A percentile compares a stretch with the other conserved stretches of the same genome.
Conservation (phyloP, 2,329 filamentous ascomycete genomes). For the Stemphylium beticola region DNA sequence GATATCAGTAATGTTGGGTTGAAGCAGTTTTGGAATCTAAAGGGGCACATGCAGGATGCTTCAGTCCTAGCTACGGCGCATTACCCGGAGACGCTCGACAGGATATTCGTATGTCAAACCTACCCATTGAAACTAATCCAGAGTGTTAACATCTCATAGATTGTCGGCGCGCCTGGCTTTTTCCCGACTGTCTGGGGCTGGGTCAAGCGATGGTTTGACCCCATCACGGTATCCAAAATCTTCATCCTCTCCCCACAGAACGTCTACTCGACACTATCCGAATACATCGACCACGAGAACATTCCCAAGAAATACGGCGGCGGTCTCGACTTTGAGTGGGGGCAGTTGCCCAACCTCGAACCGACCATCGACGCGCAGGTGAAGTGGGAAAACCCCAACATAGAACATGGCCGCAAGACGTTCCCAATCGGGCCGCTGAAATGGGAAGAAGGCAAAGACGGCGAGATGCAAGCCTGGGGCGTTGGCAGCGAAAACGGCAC, state of each 20-base stretch:
- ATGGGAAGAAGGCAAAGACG: constrained; percentile 52
- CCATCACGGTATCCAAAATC: constrained; percentile 88
- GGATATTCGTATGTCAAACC: constrained; percentile 67
- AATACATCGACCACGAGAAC: constrained; percentile 81
- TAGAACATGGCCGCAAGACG: constrained; percentile 47
- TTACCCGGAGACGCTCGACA: constrained; percentile 91
- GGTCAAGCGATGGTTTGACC: constrained; percentile 92
- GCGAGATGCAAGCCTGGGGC: constrained; percentile 54
- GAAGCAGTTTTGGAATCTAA: constrained; percentile 95
- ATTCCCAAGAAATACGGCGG: constrained; percentile 93
- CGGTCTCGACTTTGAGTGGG: constrained; percentile 81
- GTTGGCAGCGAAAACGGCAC: constrained; percentile 54
- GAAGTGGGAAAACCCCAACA: constrained; percentile 48
- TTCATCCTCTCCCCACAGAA: constrained; percentile 81
- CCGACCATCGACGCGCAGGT: constrained; percentile 51
- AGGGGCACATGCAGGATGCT: constrained; percentile 91
- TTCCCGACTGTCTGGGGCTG: constrained; percentile 94
- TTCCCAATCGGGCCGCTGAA: constrained; percentile 56
- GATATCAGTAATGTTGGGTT: constrained; percentile 87
- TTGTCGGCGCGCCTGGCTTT: constrained; percentile 88
- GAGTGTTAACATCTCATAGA: constrained; percentile 50
- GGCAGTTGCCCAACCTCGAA: constrained; percentile 76
- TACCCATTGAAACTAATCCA: neutral
- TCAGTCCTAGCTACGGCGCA: constrained; percentile 87
- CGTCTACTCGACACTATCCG: constrained; percentile 75